A percentile compares a stretch with the other conserved stretches of the same genome.
phyloP scores from a whole-genome alignment of 2,329 filamentous ascomycete genomes.

The Rutstroemia sp. region DNA sequence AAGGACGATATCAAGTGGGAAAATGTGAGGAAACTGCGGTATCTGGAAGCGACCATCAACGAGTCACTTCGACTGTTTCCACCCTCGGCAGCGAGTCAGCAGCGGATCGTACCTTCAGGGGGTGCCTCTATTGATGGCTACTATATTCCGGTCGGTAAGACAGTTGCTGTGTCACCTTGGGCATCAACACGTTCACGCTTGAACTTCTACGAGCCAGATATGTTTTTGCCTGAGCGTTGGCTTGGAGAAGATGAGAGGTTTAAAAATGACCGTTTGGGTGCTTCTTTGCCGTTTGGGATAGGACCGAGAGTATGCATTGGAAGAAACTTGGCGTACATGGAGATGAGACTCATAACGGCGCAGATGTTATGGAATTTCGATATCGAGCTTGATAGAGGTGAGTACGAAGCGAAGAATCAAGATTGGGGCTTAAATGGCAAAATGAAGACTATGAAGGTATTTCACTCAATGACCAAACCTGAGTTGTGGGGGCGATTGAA shows the following conservation, averaged over 20 bases:
- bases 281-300: constrained; percentile 5
- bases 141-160: constrained; percentile 11
- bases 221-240: constrained; percentile 26
- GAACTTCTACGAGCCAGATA: constrained; percentile 10
- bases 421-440: not conserved
- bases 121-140: constrained; percentile 4
- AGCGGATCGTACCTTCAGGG: constrained; percentile 21
- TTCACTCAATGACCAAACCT: not conserved
- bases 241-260: constrained; percentile 17
- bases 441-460: not conserved
- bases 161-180: constrained; percentile 13
- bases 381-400: not conserved
- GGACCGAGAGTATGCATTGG: constrained; percentile 13
- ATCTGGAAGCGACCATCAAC: not conserved
- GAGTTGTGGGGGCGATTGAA: not conserved
- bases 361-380: constrained; percentile 12
- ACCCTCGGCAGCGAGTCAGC: constrained; percentile 18
- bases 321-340: constrained; percentile 10
- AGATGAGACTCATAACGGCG: constrained; percentile 13
- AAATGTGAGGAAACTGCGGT: not conserved
- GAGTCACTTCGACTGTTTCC: constrained; percentile 8
- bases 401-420: not conserved
- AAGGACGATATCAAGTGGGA: constrained; percentile 34
- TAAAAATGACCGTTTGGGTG: constrained; percentile 1
- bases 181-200: not conserved